Conservation (phyloP, 2,329 filamentous ascomycete genomes). For the Penicillium sp. region DNA sequence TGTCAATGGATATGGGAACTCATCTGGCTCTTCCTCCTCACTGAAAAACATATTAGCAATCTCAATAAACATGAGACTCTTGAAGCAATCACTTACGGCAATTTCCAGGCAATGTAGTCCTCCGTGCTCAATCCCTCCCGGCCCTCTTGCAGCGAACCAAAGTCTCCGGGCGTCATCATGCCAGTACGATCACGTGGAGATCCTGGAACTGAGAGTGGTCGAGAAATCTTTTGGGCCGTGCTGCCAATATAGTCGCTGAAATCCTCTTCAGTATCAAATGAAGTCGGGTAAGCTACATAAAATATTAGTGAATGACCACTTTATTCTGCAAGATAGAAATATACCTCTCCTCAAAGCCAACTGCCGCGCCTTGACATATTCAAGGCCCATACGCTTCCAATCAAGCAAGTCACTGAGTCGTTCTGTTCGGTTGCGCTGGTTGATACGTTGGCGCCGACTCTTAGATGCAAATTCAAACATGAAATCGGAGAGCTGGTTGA, state of each 20-base stretch:
- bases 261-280: slow-evolving; percentile 72
- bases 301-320: not conserved
- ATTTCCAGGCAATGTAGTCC: slow-evolving; percentile 96
- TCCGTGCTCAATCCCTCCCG: slow-evolving; percentile 90
- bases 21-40: slow-evolving; percentile 88
- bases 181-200: slow-evolving; percentile 85
- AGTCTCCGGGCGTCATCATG: slow-evolving; percentile 99
- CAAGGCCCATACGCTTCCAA: slow-evolving; percentile 99
- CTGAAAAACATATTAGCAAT: slow-evolving; percentile 42
- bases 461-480: slow-evolving; percentile 95
- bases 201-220: slow-evolving; percentile 89
- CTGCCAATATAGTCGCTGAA: slow-evolving; percentile 89
- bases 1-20: slow-evolving; percentile 68
- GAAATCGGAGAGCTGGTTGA: slow-evolving; percentile 85
- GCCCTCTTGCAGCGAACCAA: slow-evolving; percentile 92
- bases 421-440: slow-evolving; percentile 96
- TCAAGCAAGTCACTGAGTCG: slow-evolving; percentile 90
- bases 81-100: slow-evolving; percentile 67
- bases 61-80: not conserved
- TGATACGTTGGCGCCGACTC: slow-evolving; percentile 94
- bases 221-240: slow-evolving; percentile 89
- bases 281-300: slow-evolving; percentile 70
- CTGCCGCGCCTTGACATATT: slow-evolving; percentile 97
- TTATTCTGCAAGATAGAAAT: not conserved
- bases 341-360: slow-evolving; percentile 72